Evolutionary conservation across 108 stramenopile species (phyloP).

Genomic region (Bacterosira constricta): DNA sequence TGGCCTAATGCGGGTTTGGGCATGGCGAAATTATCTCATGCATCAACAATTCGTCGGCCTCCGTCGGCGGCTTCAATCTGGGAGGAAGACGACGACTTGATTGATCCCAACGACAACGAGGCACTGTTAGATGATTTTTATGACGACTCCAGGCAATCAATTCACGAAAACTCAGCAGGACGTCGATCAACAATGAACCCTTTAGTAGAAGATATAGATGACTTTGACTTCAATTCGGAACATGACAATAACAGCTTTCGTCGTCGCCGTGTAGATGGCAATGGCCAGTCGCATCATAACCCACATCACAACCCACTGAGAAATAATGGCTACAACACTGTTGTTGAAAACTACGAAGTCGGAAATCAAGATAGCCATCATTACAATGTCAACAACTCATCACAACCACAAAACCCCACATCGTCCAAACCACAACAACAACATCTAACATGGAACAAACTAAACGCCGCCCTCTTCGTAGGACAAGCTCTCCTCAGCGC

Average conservation of each 20-base stretch:
- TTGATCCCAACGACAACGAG: neutral
- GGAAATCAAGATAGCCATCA: neutral
- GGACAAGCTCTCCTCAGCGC: conserved; percentile 62
- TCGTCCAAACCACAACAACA: neutral
- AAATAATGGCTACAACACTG: neutral
- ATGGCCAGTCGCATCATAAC: too few relatives aligned
- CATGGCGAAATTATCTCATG: too few relatives aligned
- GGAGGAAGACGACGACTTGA: neutral
- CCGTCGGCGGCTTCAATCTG: neutral
- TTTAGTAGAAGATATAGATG: conserved; percentile 1
- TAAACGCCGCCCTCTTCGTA: conserved; percentile 67
- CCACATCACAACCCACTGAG: neutral
- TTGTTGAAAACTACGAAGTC: neutral
- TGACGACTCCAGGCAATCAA: neutral
- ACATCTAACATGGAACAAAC: conserved; percentile 57
- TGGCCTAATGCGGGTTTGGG: too few relatives aligned
- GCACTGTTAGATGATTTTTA: neutral
- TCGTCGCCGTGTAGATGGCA: neutral
- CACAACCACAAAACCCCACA: conserved; percentile 6
- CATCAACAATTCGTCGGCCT: neutral
- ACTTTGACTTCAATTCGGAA: neutral
- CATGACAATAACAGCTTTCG: neutral
- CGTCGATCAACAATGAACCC: neutral
- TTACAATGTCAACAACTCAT: neutral
- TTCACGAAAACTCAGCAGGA: neutral